Conservation (phyloP, 495 filamentous ascomycete genomes). For the Aspergillus cavernicola region DNA sequence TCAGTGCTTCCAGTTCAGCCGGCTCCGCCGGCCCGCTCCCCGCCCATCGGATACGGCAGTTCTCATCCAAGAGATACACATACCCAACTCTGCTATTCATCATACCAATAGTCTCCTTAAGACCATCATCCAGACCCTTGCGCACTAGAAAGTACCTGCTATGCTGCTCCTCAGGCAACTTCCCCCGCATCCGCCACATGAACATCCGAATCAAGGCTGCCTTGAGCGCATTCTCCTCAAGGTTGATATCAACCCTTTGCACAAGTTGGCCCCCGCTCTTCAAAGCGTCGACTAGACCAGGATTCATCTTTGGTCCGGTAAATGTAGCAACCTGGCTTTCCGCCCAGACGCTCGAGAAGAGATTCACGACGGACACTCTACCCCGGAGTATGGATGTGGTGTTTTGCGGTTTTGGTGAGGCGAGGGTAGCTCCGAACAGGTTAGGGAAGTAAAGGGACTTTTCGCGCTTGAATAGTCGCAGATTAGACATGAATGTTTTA, state of each 20-base stretch:
- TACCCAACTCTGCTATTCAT: conserved; percentile 90
- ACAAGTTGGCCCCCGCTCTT: conserved; percentile 36
- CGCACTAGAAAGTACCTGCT: conserved; percentile 78
- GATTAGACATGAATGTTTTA: conserved; percentile 82
- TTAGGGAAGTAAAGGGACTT: conserved; percentile 91
- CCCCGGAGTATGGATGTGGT: conserved; percentile 70
- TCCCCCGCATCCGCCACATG: conserved; percentile 54
- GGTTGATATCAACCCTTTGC: conserved; percentile 80
- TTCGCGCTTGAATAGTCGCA: conserved; percentile 68
- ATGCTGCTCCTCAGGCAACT: conserved; percentile 58
- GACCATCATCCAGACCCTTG: conserved; percentile 66
- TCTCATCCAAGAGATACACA: conserved; percentile 83
- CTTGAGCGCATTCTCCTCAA: conserved; percentile 78
- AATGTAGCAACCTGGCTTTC: conserved; percentile 76
- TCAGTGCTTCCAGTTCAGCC: conserved; percentile 67
- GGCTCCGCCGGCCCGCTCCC: conserved; percentile 73
- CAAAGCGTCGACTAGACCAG: conserved; percentile 54
- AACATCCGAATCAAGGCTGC: conserved; percentile 70
- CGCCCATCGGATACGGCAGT: conserved; percentile 92
- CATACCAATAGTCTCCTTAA: conserved; percentile 74
- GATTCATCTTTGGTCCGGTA: conserved; percentile 58
- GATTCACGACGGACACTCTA: conserved; percentile 68
- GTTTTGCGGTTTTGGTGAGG: conserved; percentile 49
- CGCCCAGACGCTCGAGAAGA: conserved; percentile 83
- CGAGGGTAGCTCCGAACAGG: conserved; percentile 71